Percentiles rank a stretch among this genome's conserved stretches.
phyloP scores from a whole-genome alignment of 352 stramenopile species.

The Pythium utonaiense region DNA sequence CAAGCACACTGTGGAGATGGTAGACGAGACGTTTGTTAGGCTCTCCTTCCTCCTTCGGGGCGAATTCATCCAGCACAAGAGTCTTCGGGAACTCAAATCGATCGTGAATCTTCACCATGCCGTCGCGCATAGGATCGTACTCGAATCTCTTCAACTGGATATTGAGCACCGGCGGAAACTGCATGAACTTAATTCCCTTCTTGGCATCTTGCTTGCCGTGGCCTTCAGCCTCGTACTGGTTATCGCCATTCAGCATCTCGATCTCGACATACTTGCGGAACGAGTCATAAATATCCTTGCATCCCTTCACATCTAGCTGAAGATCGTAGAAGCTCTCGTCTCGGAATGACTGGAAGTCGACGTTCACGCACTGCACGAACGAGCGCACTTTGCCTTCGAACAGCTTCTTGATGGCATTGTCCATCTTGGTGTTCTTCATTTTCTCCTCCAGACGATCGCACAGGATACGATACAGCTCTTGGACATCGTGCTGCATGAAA shows the following conservation, averaged over 20 bases:
- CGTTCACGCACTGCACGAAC: constrained; percentile 91
- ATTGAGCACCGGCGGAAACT: constrained; percentile 88
- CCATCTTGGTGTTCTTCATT: constrained; percentile 87
- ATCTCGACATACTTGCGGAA: constrained; percentile 92
- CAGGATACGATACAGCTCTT: constrained; percentile 89
- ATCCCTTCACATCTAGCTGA: constrained; percentile 92
- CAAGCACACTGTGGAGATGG: constrained; percentile 82
- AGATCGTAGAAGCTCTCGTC: constrained; percentile 93
- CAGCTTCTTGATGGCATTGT: constrained; percentile 77
- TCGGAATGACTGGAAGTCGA: constrained; percentile 84
- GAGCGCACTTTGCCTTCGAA: constrained; percentile 89
- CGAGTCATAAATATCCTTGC: constrained; percentile 82
- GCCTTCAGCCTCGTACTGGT: constrained; percentile 91
- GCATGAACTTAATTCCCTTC: constrained; percentile 83
- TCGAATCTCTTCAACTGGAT: constrained; percentile 92
- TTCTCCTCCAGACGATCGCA: constrained; percentile 92
- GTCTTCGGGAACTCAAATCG: constrained; percentile 83
- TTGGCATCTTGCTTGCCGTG: constrained; percentile 89
- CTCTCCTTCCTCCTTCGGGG: constrained; percentile 21
- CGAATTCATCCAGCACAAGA: constrained; percentile 70
- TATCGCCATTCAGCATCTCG: constrained; percentile 91
- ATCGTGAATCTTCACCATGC: constrained; percentile 89
- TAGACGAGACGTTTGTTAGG: constrained; percentile 41
- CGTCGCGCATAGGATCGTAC: constrained; percentile 81
- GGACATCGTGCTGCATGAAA: constrained; percentile 93